Evolutionary conservation across 2,329 filamentous ascomycete genomes (phyloP), one percentile per base, ranked within the genome.

Genomic region (Fusarium sp.): DNA sequence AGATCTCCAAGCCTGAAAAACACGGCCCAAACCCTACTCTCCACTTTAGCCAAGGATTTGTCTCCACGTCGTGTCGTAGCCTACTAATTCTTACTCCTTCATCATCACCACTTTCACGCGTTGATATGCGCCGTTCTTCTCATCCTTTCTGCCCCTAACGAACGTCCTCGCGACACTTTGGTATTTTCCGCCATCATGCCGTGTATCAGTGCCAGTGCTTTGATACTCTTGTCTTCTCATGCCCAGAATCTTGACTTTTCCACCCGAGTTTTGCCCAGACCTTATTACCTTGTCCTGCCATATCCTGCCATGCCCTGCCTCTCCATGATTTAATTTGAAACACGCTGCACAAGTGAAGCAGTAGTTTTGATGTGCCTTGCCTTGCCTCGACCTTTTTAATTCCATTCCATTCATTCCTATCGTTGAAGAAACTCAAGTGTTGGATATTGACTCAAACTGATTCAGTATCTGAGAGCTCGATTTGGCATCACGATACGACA

Each of bases 51-150:
- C 54, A 57, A 63, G 33, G 47, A 52, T 57, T 58, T 60, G 56
- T 55, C 65, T 47, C 67, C 57, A 62, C 40, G 54, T 62, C 38
- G 40, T 46, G 26, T 34, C 45, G n/a, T 50, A 70, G 61, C 55
- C 65, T 57, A 55, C 61, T 38, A 60, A 65, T 68, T 33, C 57
- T 58, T 65, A 47, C 41, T 71, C 67, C 60, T 69, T 47, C 72
- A 74, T 60, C 72, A 71, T 72, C 69, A 62, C 42, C 10, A 57
- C 40, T 16, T 36, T 20, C n/a, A 40, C 41, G n/a, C 47, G 15
- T 57, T 36, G 16, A 62, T 31, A 42, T 31, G 12, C 55, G 18
- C 34, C 16, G 8, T 37, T 31, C 33, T 37, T 31, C 26, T 31
- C n/a, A 44, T 36, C n/a, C 5, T 30, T 33, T n/a, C 46, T 37